These are phyloP conservation scores for Solanum chaucha DNA, from an alignment of 257 asterid genomes.

Conservation along the genomic window DNA sequence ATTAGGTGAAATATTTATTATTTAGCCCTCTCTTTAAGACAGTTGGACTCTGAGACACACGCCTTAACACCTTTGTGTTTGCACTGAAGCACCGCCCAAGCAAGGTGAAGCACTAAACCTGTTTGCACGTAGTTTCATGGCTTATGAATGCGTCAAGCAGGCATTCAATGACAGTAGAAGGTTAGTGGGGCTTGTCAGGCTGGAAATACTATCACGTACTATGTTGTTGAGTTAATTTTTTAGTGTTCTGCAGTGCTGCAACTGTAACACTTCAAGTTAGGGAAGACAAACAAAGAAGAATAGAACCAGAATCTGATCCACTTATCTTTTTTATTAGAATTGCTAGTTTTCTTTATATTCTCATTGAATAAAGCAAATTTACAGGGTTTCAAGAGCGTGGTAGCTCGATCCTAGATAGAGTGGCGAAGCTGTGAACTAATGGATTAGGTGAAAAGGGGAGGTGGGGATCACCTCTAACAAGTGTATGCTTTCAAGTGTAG, in stretches of 20 bases:
- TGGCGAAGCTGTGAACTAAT: neutral
- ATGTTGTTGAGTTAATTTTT: neutral
- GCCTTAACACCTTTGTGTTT: neutral
- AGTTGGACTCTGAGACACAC: neutral
- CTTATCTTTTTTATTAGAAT: neutral
- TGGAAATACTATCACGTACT: neutral
- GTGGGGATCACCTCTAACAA: neutral
- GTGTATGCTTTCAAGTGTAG: neutral
- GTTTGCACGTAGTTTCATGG: neutral
- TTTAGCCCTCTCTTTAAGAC: neutral
- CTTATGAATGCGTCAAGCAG: neutral
- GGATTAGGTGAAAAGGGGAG: neutral
- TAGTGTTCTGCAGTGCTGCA: neutral
- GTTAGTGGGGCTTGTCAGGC: neutral
- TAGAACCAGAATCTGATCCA: neutral
- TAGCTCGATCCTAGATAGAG: neutral
- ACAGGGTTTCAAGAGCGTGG: neutral
- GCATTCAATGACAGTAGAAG: neutral
- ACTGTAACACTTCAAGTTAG: neutral
- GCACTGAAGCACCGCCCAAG: neutral
- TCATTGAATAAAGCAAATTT: neutral
- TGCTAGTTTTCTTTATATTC: neutral
- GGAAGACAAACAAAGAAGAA: neutral
- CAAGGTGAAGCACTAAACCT: neutral
- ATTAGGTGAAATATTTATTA: neutral